Base-by-base conservation (phyloP, 2,329 filamentous ascomycete genomes). In the Xylariaceae sp. region DNA sequence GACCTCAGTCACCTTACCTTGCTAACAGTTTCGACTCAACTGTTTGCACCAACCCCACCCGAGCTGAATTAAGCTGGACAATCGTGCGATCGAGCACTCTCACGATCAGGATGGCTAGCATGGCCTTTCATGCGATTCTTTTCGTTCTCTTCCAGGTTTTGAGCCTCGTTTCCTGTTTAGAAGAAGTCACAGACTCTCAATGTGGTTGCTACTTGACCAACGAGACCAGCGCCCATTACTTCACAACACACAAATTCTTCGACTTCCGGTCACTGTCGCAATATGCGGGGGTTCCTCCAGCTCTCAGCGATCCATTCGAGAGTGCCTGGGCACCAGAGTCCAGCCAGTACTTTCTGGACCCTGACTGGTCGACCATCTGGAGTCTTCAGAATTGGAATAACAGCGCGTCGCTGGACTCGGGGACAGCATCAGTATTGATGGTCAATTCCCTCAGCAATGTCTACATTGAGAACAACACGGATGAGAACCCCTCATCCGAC, bases 191-290 rank as follows among this genome's bases (percentile, higher is more conserved):
- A 53, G 66, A 66, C 52, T 57, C 61, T 39, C 34, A 63, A 60
- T 82, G 80, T 68, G 72, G 73, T 58, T 82, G 80, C 66, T 83
- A 75, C 64, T 67, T 78, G 53, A 80, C 76, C 65, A 80, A 82
- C 64, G 77, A 73, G 50, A 76, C 74, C 10, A 73, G 72, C 49
- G 67, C 73, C 23, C 66, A 68, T 48, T 82, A 76, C 70, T 82
- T 78, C 65, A 69, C 73, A 15, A 69, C 73, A 15, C 80, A 80
- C 66, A 65, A 69, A 44, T 82, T 82, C 71, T 80, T 78, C 64
- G 80, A 82, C 68, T 82, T 81, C 63, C 73, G 80, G 51, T 70
- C 69, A 45, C 74, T 80, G 17, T 48, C 68, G 1, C 64, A 77
- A 23, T 75, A 78, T 57, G 77, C 75, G 2, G 64, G 64, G 3